Evolutionary conservation across 2,329 filamentous ascomycete genomes (phyloP).

Genomic region (Colletotrichum tropicicola): DNA sequence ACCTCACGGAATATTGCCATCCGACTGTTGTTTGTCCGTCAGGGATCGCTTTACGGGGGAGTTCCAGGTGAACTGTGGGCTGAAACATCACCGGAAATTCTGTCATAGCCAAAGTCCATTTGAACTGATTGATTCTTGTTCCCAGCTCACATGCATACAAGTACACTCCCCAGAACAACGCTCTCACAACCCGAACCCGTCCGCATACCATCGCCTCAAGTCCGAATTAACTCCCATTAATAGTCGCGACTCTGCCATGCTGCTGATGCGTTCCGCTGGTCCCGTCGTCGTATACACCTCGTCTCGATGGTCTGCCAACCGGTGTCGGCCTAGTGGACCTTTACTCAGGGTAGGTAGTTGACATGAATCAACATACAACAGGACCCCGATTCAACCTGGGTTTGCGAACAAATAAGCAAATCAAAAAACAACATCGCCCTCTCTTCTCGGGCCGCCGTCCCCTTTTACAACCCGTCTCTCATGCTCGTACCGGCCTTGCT

Average conservation of each 20-base stretch:
- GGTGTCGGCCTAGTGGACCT: too few species aligned
- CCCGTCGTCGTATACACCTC: too few species aligned
- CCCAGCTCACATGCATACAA: neutral
- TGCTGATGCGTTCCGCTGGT: neutral
- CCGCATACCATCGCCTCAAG: neutral
- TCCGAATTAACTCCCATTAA: neutral
- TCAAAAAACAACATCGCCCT: neutral
- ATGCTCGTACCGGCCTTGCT: conserved; percentile 58
- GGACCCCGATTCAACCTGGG: neutral
- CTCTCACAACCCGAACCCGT: neutral
- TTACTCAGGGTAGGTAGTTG: too few species aligned
- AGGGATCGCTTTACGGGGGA: too few species aligned
- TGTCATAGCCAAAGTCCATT: too few species aligned
- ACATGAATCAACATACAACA: too few species aligned
- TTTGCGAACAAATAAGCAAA: neutral
- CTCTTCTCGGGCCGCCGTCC: neutral
- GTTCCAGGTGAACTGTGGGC: too few species aligned
- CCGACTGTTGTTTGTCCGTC: too few species aligned
- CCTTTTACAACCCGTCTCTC: conserved; percentile 49
- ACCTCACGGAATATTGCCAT: too few species aligned
- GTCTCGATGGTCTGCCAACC: too few species aligned
- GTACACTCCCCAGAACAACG: too few species aligned
- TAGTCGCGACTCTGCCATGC: neutral
- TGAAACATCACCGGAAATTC: too few species aligned
- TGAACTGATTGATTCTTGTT: neutral